Conservation (phyloP, 2,329 filamentous ascomycete species). For the Sarocladium oryzae region DNA sequence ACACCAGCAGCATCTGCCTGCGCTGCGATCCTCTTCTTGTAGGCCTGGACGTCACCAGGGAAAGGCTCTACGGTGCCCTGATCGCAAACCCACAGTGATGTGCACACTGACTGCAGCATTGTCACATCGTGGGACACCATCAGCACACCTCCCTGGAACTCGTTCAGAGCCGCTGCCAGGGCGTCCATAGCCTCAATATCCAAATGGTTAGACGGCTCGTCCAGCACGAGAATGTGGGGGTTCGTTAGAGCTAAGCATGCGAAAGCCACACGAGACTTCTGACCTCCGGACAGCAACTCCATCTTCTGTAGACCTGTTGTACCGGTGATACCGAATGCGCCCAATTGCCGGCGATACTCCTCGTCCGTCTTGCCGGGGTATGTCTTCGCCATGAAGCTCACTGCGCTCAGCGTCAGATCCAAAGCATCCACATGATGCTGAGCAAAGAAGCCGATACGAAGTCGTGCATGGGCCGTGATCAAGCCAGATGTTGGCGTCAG, state of each 20-base stretch:
- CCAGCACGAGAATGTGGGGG: constrained; percentile 93
- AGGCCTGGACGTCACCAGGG: constrained; percentile 86
- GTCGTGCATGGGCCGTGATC: constrained; percentile 80
- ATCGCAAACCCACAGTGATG: constrained; percentile 93
- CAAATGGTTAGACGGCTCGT: constrained; percentile 97
- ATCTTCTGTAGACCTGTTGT: constrained; percentile 97
- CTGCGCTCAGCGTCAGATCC: constrained; percentile 80
- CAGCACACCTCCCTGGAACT: constrained; percentile 89
- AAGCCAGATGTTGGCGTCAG: constrained; percentile 69
- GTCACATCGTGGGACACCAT: constrained; percentile 99
- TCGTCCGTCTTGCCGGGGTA: constrained; percentile 92
- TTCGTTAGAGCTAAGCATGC: constrained; percentile 91
- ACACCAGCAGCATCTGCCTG: constrained; percentile 87
- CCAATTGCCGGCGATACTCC: constrained; percentile 91
- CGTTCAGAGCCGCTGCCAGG: constrained; percentile 71
- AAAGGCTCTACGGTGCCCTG: constrained; percentile 93
- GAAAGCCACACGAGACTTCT: constrained; percentile 97
- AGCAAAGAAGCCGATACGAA: constrained; percentile 93
- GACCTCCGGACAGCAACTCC: constrained; percentile 87
- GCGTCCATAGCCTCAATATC: constrained; percentile 99
- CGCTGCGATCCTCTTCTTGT: constrained; percentile 92
- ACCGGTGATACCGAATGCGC: constrained; percentile 83
- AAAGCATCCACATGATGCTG: constrained; percentile 97
- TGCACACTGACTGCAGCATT: constrained; percentile 95
- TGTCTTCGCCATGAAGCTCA: constrained; percentile 90